Conservation (phyloP, 176 grass and related monocot species). For the Phragmites australis region DNA sequence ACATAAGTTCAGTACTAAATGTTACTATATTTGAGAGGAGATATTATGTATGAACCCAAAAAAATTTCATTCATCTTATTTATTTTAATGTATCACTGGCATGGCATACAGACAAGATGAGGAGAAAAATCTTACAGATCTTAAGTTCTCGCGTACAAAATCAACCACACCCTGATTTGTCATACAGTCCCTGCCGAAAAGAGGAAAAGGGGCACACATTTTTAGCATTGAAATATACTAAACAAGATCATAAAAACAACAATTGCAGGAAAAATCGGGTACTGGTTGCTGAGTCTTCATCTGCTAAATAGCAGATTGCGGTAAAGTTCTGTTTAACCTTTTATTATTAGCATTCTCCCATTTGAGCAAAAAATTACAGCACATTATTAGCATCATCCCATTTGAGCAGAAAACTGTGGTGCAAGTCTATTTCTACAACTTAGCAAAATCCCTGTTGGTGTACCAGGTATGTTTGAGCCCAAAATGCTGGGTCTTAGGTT, state of each 20-base stretch:
- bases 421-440: neutral
- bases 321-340: conserved; percentile 19
- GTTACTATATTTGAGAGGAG: too few species aligned
- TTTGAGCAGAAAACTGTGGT: neutral
- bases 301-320: neutral
- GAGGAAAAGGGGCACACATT: too few species aligned
- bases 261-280: neutral
- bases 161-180: conserved; percentile 2
- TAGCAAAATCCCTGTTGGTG: neutral
- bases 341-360: too few species aligned
- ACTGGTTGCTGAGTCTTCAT: neutral
- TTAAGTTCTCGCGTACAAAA: neutral
- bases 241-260: too few species aligned
- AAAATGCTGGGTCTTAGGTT: neutral
- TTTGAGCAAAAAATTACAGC: too few species aligned
- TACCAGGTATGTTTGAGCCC: neutral
- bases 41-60: too few species aligned
- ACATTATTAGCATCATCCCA: neutral
- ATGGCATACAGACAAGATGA: too few species aligned
- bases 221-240: too few species aligned
- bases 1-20: neutral
- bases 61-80: too few species aligned
- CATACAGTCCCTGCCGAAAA: neutral
- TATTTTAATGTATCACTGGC: too few species aligned
- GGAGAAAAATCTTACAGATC: conserved; percentile 14